phyloP scores from a whole-genome alignment of 805 yeast genomes.

The Tetrapisispora phaffii region DNA sequence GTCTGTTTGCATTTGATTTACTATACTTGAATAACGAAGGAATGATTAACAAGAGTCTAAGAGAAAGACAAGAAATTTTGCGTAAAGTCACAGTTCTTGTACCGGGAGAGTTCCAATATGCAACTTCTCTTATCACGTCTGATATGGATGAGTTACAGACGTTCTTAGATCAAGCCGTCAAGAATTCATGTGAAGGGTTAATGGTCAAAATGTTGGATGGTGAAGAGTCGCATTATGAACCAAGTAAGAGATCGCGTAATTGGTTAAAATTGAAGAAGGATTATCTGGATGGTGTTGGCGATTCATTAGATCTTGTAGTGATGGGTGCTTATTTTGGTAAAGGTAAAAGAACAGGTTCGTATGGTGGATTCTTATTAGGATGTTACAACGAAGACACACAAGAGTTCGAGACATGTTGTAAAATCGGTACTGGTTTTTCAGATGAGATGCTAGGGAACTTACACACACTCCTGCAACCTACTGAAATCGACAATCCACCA shows the following conservation, averaged over 20 bases:
- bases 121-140: constrained; percentile 61
- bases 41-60: constrained; percentile 53
- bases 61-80: constrained; percentile 58
- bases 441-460: constrained; percentile 67
- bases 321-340: constrained; percentile 89
- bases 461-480: constrained; percentile 51
- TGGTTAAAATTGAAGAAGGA: constrained; percentile 96
- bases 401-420: constrained; percentile 90
- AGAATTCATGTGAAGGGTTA: constrained; percentile 87
- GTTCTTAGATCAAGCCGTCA: constrained; percentile 81
- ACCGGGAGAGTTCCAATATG: constrained; percentile 74
- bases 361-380: constrained; percentile 89
- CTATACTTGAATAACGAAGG: constrained; percentile 66
- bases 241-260: constrained; percentile 86
- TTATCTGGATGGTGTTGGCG: constrained; percentile 91
- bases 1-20: constrained; percentile 86
- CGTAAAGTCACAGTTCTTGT: constrained; percentile 46
- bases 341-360: constrained; percentile 90
- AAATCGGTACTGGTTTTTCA: constrained; percentile 93
- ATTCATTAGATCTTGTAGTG: constrained; percentile 85
- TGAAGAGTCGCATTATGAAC: constrained; percentile 75
- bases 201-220: constrained; percentile 90
- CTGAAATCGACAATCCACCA: constrained; percentile 56
- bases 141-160: constrained; percentile 65
- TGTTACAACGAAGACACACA: constrained; percentile 86